Evolutionary conservation across 2,329 filamentous ascomycete genomes (phyloP).

Genomic region (Diaporthe amygdali): DNA sequence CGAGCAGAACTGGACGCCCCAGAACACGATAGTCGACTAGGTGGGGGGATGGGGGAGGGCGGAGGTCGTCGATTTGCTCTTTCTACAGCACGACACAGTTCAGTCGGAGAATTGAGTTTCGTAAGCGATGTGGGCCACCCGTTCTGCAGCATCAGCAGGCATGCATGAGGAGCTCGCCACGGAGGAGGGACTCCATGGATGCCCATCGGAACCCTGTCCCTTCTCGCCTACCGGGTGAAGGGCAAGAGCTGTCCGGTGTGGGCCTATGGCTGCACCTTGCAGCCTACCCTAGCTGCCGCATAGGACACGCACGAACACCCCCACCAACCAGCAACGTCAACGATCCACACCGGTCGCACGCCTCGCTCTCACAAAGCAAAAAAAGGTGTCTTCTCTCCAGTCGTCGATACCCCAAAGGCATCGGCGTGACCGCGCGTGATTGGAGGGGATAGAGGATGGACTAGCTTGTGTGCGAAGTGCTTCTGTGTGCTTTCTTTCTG

Average conservation of each 20-base stretch:
- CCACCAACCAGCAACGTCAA: conserved; percentile 14
- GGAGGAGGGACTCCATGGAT: conserved; percentile 5
- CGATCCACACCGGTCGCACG: conserved; percentile 12
- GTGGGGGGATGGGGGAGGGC: background rate
- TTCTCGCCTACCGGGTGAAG: conserved; percentile 18
- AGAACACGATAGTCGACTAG: conserved; percentile 26
- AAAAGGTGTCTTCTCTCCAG: background rate
- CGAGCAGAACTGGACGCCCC: conserved; percentile 58
- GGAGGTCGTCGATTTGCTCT: background rate
- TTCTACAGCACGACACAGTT: background rate
- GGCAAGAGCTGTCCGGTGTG: conserved; percentile 15
- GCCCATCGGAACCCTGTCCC: conserved; percentile 13
- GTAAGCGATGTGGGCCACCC: conserved; percentile 6
- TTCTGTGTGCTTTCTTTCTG: background rate
- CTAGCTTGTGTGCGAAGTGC: background rate
- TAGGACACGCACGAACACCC: conserved; percentile 19
- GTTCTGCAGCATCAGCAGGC: conserved; percentile 2
- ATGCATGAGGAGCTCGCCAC: conserved; percentile 9
- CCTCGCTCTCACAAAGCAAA: conserved; percentile 7
- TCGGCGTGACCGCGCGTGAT: background rate
- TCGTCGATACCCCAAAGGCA: background rate
- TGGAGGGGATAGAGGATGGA: background rate
- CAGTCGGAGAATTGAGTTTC: background rate
- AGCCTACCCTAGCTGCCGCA: conserved; percentile 12
- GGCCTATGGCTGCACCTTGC: conserved; percentile 6